These are phyloP conservation scores for Cyclotella choctawhatcheeana DNA, from an alignment of 108 stramenopile genomes.

Conservation along the genomic window DNA sequence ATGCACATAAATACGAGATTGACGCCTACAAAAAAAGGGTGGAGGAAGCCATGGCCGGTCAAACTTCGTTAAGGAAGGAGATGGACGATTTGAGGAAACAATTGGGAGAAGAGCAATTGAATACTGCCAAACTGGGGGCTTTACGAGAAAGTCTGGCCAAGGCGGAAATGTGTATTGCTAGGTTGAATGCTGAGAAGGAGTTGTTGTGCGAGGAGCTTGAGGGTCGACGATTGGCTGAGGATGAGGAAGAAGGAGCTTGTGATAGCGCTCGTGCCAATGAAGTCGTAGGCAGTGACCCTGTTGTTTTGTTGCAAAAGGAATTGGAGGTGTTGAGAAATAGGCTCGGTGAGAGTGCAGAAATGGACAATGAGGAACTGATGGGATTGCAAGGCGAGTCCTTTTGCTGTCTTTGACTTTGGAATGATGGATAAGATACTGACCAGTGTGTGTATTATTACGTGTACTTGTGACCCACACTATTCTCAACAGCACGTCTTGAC, in stretches of 20 bases:
- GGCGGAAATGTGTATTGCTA: neutral
- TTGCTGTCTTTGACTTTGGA: neutral
- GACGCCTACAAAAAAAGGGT: conserved; percentile 11
- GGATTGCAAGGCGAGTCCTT: neutral
- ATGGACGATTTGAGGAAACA: conserved; percentile 15
- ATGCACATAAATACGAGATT: conserved; percentile 9
- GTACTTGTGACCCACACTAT: neutral
- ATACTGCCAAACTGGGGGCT: neutral
- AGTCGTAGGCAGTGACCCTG: neutral
- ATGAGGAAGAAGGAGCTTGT: neutral
- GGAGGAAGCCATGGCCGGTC: neutral
- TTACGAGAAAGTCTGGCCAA: neutral
- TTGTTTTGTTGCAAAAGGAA: neutral
- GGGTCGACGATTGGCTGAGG: neutral
- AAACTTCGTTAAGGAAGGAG: conserved; percentile 12
- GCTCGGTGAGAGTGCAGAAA: conserved; percentile 6
- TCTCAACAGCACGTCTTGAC: neutral
- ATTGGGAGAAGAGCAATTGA: conserved; percentile 7
- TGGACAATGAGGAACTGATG: neutral
- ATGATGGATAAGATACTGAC: neutral
- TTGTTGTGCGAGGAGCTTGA: neutral
- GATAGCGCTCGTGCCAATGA: neutral
- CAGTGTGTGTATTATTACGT: neutral
- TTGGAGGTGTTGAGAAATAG: conserved; percentile 1
- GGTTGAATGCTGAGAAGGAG: conserved; percentile 3